Evolutionary conservation across 345 rosid genomes (phyloP), one percentile per base, ranked within the genome.

Genomic region (Anacardium occidentale): DNA sequence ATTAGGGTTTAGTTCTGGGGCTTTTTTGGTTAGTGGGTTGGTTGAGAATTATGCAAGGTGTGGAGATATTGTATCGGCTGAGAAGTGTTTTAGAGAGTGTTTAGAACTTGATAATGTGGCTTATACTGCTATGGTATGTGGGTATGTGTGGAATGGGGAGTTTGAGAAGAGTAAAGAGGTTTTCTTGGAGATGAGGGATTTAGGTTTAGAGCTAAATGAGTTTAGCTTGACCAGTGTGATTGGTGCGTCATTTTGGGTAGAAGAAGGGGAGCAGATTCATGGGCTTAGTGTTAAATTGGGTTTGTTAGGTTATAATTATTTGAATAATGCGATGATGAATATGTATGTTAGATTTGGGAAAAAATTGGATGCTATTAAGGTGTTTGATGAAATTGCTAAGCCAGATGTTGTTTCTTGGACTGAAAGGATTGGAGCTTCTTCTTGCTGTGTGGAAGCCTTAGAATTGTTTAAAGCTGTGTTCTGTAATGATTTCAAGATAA

Each of bases 391-490:
- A 84, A 79, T 84, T 77, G 13, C 78, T 50, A 71, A 81, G 1
- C 87, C 85, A 4, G 83, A 84, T 45, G 52, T 82, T 51, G 75
- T 82, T 48, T 84, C 85, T 53, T 84, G 83, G 80, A 75, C 83
- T 2, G 83, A 81, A 75, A 84, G 83, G 74, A 79, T 81, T 44
- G 76, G 78, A 10, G 83, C 83, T 22, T 73, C 87, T 54, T 66
- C 21, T 67, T 77, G 79, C 53, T 75, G 76, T 9, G 10, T 66
- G 24, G 87, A 81, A 55, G 85, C 83, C 45, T 51, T 75, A 18
- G 65, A 62, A 17, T 74, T 75, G 45, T 77, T 81, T 76, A 79
- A 75, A 29, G 20, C 50, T 70, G n/a, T 81, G 67, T 60, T 12
- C 29, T 50, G 68, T 48, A 13, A 25, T 64, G 72, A 62, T 62